A percentile compares a stretch with the other conserved stretches of the same genome.
These are phyloP conservation scores for Spiromastix sp. DNA, from an alignment of 2,329 filamentous ascomycete genomes.

Conservation along the genomic window DNA sequence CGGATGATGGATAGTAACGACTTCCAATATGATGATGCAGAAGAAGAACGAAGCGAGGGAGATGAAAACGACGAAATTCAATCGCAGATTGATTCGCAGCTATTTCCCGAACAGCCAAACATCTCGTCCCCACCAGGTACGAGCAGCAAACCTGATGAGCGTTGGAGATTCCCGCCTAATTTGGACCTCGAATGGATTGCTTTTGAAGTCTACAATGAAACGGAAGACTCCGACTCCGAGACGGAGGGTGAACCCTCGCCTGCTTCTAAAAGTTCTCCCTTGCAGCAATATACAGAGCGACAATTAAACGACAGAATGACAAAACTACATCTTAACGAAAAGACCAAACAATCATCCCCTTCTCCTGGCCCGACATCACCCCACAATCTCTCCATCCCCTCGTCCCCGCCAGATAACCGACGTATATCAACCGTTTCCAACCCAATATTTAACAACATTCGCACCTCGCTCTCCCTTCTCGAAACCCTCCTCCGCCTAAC, in stretches of 20 bases:
- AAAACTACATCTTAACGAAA: constrained; percentile 32
- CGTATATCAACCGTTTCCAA: constrained; percentile 30
- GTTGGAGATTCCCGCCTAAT: constrained; percentile 58
- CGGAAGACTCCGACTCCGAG: constrained; percentile 47
- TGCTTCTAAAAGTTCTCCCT: constrained; percentile 14
- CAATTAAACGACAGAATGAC: constrained; percentile 34
- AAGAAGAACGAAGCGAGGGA: constrained; percentile 20
- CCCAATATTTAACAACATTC: constrained; percentile 43
- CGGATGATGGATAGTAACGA: constrained; percentile 45
- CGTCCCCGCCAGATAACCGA: constrained; percentile 11
- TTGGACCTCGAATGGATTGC: constrained; percentile 87
- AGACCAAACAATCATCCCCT: constrained; percentile 14
- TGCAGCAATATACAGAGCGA: constrained; percentile 29
- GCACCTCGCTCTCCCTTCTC: constrained; percentile 65
- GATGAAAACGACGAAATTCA: constrained; percentile 32
- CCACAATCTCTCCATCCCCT: constrained; percentile 40
- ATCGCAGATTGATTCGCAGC: constrained; percentile 28
- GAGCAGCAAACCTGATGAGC: constrained; percentile 21
- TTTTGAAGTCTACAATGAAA: constrained; percentile 69
- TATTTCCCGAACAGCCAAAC: constrained; percentile 15
- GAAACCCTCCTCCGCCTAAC: constrained; percentile 81
- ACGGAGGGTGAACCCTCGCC: constrained; percentile 27
- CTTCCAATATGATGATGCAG: constrained; percentile 22
- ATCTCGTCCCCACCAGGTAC: constrained; percentile 10
- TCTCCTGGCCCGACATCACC: constrained; percentile 20